Percentiles rank a stretch among this genome's conserved stretches.
Conservation (phyloP, 352 stramenopile genomes). For the Globisporangium rhizosaccharum region DNA sequence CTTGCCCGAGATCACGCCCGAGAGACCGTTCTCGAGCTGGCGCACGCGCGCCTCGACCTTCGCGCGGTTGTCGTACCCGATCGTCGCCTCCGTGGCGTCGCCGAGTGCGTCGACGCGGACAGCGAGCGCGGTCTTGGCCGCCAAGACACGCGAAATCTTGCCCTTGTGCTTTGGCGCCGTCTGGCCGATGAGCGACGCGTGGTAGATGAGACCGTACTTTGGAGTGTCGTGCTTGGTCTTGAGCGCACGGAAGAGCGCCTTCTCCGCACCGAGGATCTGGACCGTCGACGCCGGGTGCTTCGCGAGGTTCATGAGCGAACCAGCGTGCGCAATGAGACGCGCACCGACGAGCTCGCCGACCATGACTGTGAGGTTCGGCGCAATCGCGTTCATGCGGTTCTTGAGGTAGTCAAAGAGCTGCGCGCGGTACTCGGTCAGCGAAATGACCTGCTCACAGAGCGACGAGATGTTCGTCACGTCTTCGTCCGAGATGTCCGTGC, state of each 20-base stretch:
- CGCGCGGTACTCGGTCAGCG: slow-evolving; percentile 85
- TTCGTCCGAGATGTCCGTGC: slow-evolving; percentile 98
- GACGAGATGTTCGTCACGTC: slow-evolving; percentile 97
- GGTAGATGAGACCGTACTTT: slow-evolving; percentile 99
- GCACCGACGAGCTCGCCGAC: slow-evolving; percentile 98
- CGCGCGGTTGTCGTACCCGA: slow-evolving; percentile 95
- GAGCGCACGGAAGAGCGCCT: slow-evolving; percentile 99
- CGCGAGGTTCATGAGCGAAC: slow-evolving; percentile 98
- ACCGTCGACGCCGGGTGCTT: slow-evolving; percentile 99
- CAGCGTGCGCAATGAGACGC: slow-evolving; percentile 98
- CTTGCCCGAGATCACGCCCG: slow-evolving; percentile 78
- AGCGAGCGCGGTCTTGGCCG: slow-evolving; percentile 97
- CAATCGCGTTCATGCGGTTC: slow-evolving; percentile 99
- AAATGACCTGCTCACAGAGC: slow-evolving; percentile 90
- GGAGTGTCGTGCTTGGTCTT: slow-evolving; percentile 99
- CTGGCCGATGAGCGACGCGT: slow-evolving; percentile 99
- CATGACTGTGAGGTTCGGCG: slow-evolving; percentile 99
- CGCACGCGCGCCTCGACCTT: slow-evolving; percentile 98
- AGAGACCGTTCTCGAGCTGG: slow-evolving; percentile 95
- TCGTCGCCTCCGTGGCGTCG: slow-evolving; percentile 93
- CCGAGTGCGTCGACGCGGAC: slow-evolving; percentile 99
- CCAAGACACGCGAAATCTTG: slow-evolving; percentile 98
- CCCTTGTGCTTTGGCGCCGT: slow-evolving; percentile 99
- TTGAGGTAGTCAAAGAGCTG: slow-evolving; percentile 99
- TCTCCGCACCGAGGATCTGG: slow-evolving; percentile 99